Percentiles rank a stretch among this genome's conserved stretches.
Evolutionary conservation across 2,329 filamentous ascomycete genomes (phyloP).

Genomic region (Domatiomyces catenatus): DNA sequence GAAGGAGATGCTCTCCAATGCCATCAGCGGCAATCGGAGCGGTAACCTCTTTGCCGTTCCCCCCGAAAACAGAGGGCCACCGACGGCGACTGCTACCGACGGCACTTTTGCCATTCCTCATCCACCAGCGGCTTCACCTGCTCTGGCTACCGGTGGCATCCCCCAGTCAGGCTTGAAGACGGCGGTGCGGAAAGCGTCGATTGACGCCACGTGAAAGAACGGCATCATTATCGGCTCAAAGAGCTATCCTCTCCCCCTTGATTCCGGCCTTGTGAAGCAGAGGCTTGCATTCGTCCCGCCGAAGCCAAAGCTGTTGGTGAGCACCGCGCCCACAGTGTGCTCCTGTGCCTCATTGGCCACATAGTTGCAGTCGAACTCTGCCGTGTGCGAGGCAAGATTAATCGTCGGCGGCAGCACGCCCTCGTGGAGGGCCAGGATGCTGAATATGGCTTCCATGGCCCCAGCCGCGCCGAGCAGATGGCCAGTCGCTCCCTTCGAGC

Average conservation of each 20-base stretch:
- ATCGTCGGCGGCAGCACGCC: constrained; percentile 74
- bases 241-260: neutral
- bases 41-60: constrained; percentile 28
- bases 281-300: constrained; percentile 89
- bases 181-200: constrained; percentile 9
- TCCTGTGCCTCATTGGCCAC: constrained; percentile 58
- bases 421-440: constrained; percentile 61
- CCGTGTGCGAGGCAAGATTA: constrained; percentile 55
- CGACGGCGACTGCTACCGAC: constrained; percentile 7
- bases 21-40: constrained; percentile 36
- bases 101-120: constrained; percentile 8
- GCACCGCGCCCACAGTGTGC: constrained; percentile 52
- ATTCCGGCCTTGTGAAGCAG: constrained; percentile 7
- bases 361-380: constrained; percentile 68
- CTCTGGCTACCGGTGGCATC: constrained; percentile 6
- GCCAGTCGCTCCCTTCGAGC: constrained; percentile 84
- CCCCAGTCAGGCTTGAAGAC: constrained; percentile 9
- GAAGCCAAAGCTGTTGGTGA: constrained; percentile 96
- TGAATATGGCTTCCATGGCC: constrained; percentile 76
- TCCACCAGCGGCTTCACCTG: constrained; percentile 6
- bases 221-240: neutral
- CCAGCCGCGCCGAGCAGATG: constrained; percentile 86
- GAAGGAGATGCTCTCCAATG: constrained; percentile 47
- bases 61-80: constrained; percentile 9
- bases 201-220: constrained; percentile 9